A percentile compares a stretch with the other conserved stretches of the same genome.
Evolutionary conservation across 2,329 filamentous ascomycete species (phyloP).

Genomic region (Aureobasidium subglaciale): DNA sequence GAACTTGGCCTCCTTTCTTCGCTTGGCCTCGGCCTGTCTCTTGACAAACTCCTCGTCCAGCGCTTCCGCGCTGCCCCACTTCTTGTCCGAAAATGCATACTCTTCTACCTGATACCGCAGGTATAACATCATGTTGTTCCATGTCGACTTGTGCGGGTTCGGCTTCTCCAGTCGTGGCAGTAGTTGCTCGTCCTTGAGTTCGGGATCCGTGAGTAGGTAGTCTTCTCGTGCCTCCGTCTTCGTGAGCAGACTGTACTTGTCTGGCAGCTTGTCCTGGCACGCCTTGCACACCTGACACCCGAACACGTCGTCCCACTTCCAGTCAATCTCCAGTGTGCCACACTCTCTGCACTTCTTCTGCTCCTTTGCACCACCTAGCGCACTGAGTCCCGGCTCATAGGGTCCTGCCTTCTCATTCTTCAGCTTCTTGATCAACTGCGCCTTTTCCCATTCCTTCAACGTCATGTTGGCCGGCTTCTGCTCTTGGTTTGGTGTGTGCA

Average conservation of each 20-base stretch:
- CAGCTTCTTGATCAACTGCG: slow-evolving; percentile 67
- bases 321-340: slow-evolving; percentile 79
- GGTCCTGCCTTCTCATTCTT: slow-evolving; percentile 69
- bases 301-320: slow-evolving; percentile 86
- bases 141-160: slow-evolving; percentile 91
- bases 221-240: slow-evolving; percentile 96
- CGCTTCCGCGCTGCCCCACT: slow-evolving; percentile 84
- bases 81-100: slow-evolving; percentile 72
- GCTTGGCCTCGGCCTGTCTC: slow-evolving; percentile 72
- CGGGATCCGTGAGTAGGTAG: slow-evolving; percentile 89
- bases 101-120: slow-evolving; percentile 89
- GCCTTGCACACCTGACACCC: slow-evolving; percentile 64
- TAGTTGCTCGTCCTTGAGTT: slow-evolving; percentile 80
- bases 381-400: slow-evolving; percentile 83
- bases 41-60: slow-evolving; percentile 83
- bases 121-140: slow-evolving; percentile 99
- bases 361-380: slow-evolving; percentile 53
- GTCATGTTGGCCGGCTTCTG: slow-evolving; percentile 83
- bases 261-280: slow-evolving; percentile 84
- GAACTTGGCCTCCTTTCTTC: slow-evolving; percentile 84
- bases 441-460: slow-evolving; percentile 80
- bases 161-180: slow-evolving; percentile 82
- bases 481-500: slow-evolving; percentile 53
- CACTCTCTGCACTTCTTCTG: slow-evolving; percentile 76
- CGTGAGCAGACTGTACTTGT: slow-evolving; percentile 90